A percentile compares a stretch with the other conserved stretches of the same genome.
Evolutionary conservation across 2,329 filamentous ascomycete genomes (phyloP).

Genomic region (Didymella pinodella): DNA sequence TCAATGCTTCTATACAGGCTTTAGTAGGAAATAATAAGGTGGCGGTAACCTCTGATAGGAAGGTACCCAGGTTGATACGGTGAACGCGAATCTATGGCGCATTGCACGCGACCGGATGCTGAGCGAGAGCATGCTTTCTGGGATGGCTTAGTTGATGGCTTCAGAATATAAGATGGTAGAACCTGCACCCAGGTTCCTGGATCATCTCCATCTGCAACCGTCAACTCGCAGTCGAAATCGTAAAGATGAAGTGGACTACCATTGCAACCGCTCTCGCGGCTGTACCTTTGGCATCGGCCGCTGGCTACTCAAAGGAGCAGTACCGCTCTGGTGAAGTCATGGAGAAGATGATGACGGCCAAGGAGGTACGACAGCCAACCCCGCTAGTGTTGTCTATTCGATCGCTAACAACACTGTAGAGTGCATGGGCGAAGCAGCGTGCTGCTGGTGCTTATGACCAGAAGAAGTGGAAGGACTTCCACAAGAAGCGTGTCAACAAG

Average conservation of each 20-base stretch:
- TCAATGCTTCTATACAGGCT: slow-evolving; percentile 31
- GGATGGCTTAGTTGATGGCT: slow-evolving; percentile 7
- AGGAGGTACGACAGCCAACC: slow-evolving; percentile 34
- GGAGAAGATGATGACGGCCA: slow-evolving; percentile 46
- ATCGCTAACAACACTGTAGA: slow-evolving; percentile 28
- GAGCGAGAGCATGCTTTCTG: slow-evolving; percentile 14
- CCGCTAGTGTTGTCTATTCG: neutral
- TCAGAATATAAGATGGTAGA: slow-evolving; percentile 27
- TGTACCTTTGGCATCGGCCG: slow-evolving; percentile 43
- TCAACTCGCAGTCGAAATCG: slow-evolving; percentile 32
- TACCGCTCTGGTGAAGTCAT: slow-evolving; percentile 48
- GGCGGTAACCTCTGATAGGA: slow-evolving; percentile 44
- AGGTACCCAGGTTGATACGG: slow-evolving; percentile 33
- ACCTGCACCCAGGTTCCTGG: slow-evolving; percentile 23
- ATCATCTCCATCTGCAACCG: slow-evolving; percentile 33
- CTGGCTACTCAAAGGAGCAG: slow-evolving; percentile 39
- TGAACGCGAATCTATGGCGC: slow-evolving; percentile 26
- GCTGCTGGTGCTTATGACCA: slow-evolving; percentile 44
- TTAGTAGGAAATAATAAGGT: slow-evolving; percentile 43
- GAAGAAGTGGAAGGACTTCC: slow-evolving; percentile 44
- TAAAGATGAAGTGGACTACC: slow-evolving; percentile 46
- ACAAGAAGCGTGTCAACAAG: slow-evolving; percentile 39
- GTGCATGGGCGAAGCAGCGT: slow-evolving; percentile 44
- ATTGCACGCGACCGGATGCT: slow-evolving; percentile 25
- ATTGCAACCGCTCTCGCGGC: slow-evolving; percentile 39